Evolutionary conservation across 192 early-diverging fungal genomes (phyloP).

Genomic region (Pecoramyces ruminantium): DNA sequence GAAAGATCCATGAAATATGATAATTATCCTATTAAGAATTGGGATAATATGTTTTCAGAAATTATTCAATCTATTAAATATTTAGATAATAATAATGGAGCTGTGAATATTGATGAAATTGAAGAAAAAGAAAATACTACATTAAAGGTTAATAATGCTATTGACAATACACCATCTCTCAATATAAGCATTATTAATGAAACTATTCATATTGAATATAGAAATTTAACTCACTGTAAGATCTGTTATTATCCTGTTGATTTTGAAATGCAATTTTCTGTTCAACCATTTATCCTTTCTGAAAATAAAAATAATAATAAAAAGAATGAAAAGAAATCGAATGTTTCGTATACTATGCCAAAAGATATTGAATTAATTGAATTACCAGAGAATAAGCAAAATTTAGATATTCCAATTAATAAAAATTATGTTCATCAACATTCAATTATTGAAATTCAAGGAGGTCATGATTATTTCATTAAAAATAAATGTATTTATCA

Average conservation of each 20-base stretch:
- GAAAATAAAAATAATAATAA: neutral
- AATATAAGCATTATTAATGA: neutral
- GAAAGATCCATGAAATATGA: neutral
- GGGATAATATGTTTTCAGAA: neutral
- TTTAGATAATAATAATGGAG: neutral
- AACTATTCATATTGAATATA: neutral
- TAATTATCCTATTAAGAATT: neutral
- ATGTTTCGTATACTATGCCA: neutral
- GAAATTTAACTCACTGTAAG: neutral
- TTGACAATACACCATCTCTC: neutral
- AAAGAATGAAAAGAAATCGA: neutral
- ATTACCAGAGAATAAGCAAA: neutral
- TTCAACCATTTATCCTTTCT: neutral
- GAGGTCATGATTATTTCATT: neutral
- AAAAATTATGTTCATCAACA: neutral
- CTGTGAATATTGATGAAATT: neutral
- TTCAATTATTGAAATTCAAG: neutral
- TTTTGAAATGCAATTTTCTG: neutral
- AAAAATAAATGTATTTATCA: neutral
- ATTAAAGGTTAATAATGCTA: neutral
- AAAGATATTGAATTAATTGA: neutral
- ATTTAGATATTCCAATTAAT: neutral
- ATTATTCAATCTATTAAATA: neutral
- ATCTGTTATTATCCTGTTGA: neutral
- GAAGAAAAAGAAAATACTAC: neutral